phyloP scores from a whole-genome alignment of 1,284 basidiomycete genomes.

The Moesziomyces antarcticus region DNA sequence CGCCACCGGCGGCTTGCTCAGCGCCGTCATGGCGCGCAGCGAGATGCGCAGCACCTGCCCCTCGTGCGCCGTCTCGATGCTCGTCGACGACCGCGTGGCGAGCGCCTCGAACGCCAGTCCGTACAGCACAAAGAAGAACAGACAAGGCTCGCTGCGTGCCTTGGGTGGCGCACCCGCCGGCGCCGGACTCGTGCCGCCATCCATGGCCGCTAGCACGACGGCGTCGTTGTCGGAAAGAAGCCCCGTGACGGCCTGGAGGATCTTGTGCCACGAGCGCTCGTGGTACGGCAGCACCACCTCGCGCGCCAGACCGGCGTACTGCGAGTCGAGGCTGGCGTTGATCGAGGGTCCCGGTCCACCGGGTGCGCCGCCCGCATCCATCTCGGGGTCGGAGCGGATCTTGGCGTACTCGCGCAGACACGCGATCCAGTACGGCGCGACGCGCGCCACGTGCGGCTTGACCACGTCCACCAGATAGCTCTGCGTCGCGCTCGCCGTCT shows the following conservation, averaged over 20 bases:
- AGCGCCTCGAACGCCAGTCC: conserved; percentile 92
- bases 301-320: conserved; percentile 85
- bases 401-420: conserved; percentile 90
- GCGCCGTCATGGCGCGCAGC: conserved; percentile 80
- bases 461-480: conserved; percentile 84
- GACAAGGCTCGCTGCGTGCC: conserved; percentile 74
- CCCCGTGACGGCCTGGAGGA: conserved; percentile 86
- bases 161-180: conserved; percentile 7
- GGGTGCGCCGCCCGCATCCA: conserved; percentile 61
- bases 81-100: conserved; percentile 73
- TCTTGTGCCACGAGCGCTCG: conserved; percentile 80
- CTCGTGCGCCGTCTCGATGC: conserved; percentile 68
- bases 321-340: conserved; percentile 74
- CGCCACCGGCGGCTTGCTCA: conserved; percentile 82
- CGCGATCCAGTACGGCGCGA: conserved; percentile 88
- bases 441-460: conserved; percentile 79
- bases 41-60: conserved; percentile 71
- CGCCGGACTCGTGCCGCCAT: conserved; percentile 72
- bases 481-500: conserved; percentile 81
- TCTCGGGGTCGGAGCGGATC: conserved; percentile 82
- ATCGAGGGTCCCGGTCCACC: conserved; percentile 70
- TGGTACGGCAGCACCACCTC: conserved; percentile 82
- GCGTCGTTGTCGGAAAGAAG: conserved; percentile 80
- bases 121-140: conserved; percentile 88
- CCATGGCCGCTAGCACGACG: conserved; percentile 80